These are phyloP conservation scores for Pythium periplocum DNA, from an alignment of 352 stramenopile genomes.

Conservation along the genomic window DNA sequence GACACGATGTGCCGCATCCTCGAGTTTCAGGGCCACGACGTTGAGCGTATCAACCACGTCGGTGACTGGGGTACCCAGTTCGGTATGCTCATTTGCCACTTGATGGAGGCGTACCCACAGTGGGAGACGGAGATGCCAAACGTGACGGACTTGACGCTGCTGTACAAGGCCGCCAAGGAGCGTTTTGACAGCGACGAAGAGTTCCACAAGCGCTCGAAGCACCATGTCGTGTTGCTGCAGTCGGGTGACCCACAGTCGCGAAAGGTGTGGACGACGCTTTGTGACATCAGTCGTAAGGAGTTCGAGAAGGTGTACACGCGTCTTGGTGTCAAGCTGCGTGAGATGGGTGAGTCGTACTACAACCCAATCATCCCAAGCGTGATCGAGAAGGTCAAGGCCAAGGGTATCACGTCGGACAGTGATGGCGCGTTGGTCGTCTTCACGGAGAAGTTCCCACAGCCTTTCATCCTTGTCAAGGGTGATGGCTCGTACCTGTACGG, in stretches of 20 bases:
- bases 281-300: slow-evolving; percentile 78
- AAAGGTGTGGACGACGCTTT: slow-evolving; percentile 81
- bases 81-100: slow-evolving; percentile 99
- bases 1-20: slow-evolving; percentile 83
- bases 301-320: slow-evolving; percentile 87
- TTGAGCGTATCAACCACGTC: slow-evolving; percentile 83
- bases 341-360: slow-evolving; percentile 87
- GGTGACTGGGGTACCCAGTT: slow-evolving; percentile 94
- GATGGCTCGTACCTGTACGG: slow-evolving; percentile 84
- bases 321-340: slow-evolving; percentile 61
- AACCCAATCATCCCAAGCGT: slow-evolving; percentile 82
- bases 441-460: slow-evolving; percentile 87
- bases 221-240: slow-evolving; percentile 98
- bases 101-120: slow-evolving; percentile 96
- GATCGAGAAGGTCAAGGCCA: slow-evolving; percentile 86
- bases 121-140: slow-evolving; percentile 91
- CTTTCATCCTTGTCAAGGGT: slow-evolving; percentile 83
- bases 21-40: slow-evolving; percentile 82
- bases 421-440: slow-evolving; percentile 90
- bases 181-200: slow-evolving; percentile 95
- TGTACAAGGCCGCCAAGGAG: slow-evolving; percentile 91
- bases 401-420: slow-evolving; percentile 87
- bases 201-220: slow-evolving; percentile 96
- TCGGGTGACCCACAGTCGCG: slow-evolving; percentile 83
- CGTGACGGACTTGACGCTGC: slow-evolving; percentile 95